Base-by-base conservation (phyloP, 2,329 filamentous ascomycete species). In the Claviceps citrina region DNA sequence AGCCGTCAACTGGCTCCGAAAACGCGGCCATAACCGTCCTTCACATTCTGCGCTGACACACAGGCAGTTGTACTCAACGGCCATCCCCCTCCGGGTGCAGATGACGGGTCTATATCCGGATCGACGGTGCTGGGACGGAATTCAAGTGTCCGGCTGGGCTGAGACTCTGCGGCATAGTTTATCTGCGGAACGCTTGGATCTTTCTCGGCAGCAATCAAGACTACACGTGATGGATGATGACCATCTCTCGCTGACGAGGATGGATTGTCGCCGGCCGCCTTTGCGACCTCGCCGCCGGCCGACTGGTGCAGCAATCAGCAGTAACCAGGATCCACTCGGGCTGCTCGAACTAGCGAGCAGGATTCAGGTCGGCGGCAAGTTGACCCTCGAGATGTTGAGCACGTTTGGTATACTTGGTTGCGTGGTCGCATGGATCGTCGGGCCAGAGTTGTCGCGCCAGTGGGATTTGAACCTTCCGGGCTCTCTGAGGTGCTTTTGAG, bases 261-360 rank as follows among this genome's bases (percentile, higher is more conserved):
- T 37, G 8, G 36, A 36, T 12, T 38, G 31, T 33, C 30, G 16
- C 18, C 24, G 32, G 27, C 12, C 26, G 16, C 24, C 27, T 12
- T 31, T 20, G 7, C 35, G 19, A 25, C 16, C 36, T 19, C 24
- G 19, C 12, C 39, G 15, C 18, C 33, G 25, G 6, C n/a, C 22
- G 28, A 19, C 15, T 12, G 22, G 10, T 31, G 5, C 28, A 12
- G 13, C 12, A n/a, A 26, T 40, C 7, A 38, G 30, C 10, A 40
- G 36, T 48, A 68, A 76, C 26, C 71, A 82, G 43, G 87, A 95
- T 56, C 87, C 87, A 1, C 66, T 94, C 0, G 86, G 86, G 0
- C 57, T 94, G 27, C 67, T 93, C 38, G 69, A 78, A 45, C 70
- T 86, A 46, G 73, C 74, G 3, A 75, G 81, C 16, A 71, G 76